Percentiles rank a stretch among this genome's conserved stretches.
These are phyloP conservation scores for Camelina neglecta DNA, from an alignment of 345 rosid species.

Conservation along the genomic window DNA sequence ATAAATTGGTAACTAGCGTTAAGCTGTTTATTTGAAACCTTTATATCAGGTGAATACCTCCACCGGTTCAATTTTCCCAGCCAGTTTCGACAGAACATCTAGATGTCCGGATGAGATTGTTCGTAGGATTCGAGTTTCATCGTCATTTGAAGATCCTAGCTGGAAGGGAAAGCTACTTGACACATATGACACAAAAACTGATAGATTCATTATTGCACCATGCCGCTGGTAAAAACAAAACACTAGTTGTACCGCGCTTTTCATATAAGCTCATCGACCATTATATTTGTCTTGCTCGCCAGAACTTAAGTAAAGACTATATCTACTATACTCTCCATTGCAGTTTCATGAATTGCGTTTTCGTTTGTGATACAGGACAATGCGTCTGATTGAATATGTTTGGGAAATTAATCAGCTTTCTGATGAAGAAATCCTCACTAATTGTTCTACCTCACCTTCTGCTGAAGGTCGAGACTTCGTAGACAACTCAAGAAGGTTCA, in stretches of 20 bases:
- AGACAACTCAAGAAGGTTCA: conserved; percentile 60
- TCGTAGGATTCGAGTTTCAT: conserved; percentile 67
- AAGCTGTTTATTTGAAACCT: conserved; percentile 17
- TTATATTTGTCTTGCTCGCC: neutral
- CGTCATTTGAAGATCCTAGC: conserved; percentile 58
- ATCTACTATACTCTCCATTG: neutral
- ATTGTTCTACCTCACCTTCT: conserved; percentile 78
- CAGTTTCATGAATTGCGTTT: conserved; percentile 2
- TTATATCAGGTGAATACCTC: conserved; percentile 67
- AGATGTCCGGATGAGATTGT: conserved; percentile 90
- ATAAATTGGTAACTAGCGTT: neutral
- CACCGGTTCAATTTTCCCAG: conserved; percentile 65
- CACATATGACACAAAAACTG: conserved; percentile 75
- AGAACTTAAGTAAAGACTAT: neutral
- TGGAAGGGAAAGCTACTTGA: conserved; percentile 82
- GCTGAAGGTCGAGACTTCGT: conserved; percentile 93
- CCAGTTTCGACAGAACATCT: conserved; percentile 66
- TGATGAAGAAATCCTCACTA: conserved; percentile 63
- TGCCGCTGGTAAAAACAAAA: conserved; percentile 66
- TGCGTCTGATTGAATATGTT: conserved; percentile 38
- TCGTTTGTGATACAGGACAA: conserved; percentile 55
- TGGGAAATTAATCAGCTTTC: conserved; percentile 49
- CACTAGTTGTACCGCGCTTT: neutral
- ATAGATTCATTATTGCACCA: conserved; percentile 72
- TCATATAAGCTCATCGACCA: neutral